Base-by-base conservation (phyloP, 139 green algal genomes). In the Nannochloris sp. region DNA sequence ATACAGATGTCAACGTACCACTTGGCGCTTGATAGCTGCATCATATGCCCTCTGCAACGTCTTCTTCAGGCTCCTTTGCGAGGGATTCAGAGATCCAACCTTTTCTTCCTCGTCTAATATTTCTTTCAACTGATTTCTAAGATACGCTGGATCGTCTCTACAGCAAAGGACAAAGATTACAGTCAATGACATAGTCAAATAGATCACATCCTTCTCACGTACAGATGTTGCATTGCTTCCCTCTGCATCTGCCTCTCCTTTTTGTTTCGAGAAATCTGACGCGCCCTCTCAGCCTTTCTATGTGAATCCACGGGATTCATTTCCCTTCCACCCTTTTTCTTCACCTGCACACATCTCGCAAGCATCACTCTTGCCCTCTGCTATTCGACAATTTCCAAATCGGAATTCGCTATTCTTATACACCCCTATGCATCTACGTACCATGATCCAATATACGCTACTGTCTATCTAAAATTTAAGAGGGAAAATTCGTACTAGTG, bases 11-110 rank as follows among this genome's bases (percentile, higher is more conserved):
- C 16, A 5, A 49, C 11, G 33, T 56, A 88, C 87, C 87, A 87
- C 87, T 49, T 88, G 71, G 26, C 77, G 82, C 62, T 90, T 87
- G 25, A 91, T 63, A 1, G 87, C 83, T 48, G 72, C 58, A 36
- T 94, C 84, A 45, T 89, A 93, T 1, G 86, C 86, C 33, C 87
- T 77, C 62, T 94, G 84, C 69, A 95, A 58, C 40, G 87, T 86
- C 43, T 86, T 88, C 72, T 94, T 93, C 69, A 82, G 87, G 6
- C 94, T 72, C 60, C 83, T 76, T 28, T 88, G 63, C 12, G 72
- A 70, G 40, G 85, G 80, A 56, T 77, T 89, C 2, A 82, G 63
- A 55, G 70, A 69, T 23, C 77, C 83, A 4, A 63, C 59, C 44
- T 91, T 71, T 73, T 95, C 88, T 50, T 95, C 88, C 28, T 69